Base-by-base conservation (phyloP, 2,329 filamentous ascomycete species). In the Ilyonectria sp. region DNA sequence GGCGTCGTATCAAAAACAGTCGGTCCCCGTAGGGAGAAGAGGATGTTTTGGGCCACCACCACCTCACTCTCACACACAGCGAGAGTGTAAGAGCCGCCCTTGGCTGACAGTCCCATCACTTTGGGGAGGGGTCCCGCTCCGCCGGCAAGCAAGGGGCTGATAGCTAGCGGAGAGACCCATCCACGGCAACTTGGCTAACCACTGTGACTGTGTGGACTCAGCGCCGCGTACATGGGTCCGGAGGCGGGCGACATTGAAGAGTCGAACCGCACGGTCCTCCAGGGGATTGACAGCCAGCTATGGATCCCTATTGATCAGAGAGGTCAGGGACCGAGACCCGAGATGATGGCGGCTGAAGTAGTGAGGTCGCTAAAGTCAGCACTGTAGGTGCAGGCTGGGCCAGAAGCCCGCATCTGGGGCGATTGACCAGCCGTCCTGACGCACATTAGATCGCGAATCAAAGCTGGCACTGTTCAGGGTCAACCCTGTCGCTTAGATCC, bases 401-500 rank as follows among this genome's bases (percentile, higher is more conserved):
- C 35, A 46, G 29, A 61, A 35, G 50, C 37, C 29, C 23, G 19
- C 59, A 55, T 43, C 55, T 37, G 54, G 54, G 67, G 62, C 55
- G 63, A 71, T 67, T 67, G 67, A 63, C 63, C 54, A 69, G 65
- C 55, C 61, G 54, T 55, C 61, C 66, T 75, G 66, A 71, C 63
- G 55, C 68, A 72, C 67, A 67, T 68, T 40, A 75, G 74, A 75
- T 75, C 71, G 69, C 57, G 62, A 69, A 69, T 63, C 69, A 63
- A 26, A 64, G 63, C 61, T 69, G 59, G 61, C 71, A 67, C 68
- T 69, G 69, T 71, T 72, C 61, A 70, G 74, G 67, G 62, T 67
- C 56, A 70, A 61, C 56, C 73, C 68, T 76, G 71, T 59, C 63
- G 29, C 54, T 52, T 26, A 69, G 65, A 75, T 71, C 74, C 73